Evolutionary conservation across 768 basidiomycete species (phyloP).

Genomic region (Termitomyces sp.): DNA sequence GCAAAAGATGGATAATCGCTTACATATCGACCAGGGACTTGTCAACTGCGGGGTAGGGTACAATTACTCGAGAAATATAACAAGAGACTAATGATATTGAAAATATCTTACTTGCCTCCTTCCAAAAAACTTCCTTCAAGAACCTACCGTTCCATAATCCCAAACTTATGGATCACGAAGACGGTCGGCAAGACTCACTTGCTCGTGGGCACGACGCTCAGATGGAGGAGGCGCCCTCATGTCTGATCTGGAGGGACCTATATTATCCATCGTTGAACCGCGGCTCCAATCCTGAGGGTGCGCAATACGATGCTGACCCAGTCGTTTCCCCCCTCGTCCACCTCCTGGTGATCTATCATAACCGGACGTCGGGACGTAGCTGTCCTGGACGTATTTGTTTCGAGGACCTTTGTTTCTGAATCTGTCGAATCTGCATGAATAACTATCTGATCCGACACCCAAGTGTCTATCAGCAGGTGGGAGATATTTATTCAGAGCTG

Average conservation of each 20-base stretch:
- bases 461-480: neutral
- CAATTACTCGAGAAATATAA: neutral
- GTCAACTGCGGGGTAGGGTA: neutral
- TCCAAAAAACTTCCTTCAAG: neutral
- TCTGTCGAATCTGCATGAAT: neutral
- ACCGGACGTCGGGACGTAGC: neutral
- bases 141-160: neutral
- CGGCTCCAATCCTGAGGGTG: neutral
- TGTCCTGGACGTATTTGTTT: neutral
- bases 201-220: neutral
- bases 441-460: neutral
- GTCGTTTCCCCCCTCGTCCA: neutral
- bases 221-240: neutral
- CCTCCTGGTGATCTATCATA: neutral
- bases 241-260: neutral
- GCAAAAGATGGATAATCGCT: too few species aligned
- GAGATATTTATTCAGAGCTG: neutral
- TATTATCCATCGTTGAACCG: neutral
- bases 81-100: neutral
- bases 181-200: constrained; percentile 1
- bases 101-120: neutral
- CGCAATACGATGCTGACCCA: neutral
- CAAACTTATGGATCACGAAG: constrained; percentile 3
- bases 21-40: too few species aligned
- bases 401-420: neutral